Evolutionary conservation across 1,284 basidiomycete species (phyloP).

Genomic region (Porodaedalea pini): DNA sequence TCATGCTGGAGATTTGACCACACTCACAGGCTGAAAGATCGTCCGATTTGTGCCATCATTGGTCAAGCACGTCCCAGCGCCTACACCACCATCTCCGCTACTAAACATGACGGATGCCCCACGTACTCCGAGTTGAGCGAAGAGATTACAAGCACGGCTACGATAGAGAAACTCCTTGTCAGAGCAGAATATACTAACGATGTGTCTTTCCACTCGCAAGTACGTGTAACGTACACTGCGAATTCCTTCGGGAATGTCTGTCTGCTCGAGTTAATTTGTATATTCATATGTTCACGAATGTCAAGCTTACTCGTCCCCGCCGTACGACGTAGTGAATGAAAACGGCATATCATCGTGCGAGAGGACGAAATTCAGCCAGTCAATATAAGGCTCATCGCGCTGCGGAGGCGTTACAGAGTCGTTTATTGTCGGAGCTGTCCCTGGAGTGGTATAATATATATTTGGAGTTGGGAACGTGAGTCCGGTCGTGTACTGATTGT

Average conservation of each 20-base stretch:
- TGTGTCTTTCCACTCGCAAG: neutral
- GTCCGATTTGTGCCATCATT: conserved; percentile 38
- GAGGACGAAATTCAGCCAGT: conserved; percentile 23
- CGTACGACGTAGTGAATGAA: conserved; percentile 27
- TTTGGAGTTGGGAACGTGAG: conserved; percentile 30
- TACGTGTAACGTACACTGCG: conserved; percentile 31
- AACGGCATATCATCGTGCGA: conserved; percentile 22
- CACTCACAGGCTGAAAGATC: conserved; percentile 35
- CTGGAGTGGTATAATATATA: conserved; percentile 29
- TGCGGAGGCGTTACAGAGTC: conserved; percentile 31
- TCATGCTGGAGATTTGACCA: neutral
- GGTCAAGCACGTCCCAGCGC: conserved; percentile 35
- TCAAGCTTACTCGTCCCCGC: conserved; percentile 27
- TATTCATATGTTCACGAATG: conserved; percentile 14
- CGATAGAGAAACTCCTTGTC: conserved; percentile 16
- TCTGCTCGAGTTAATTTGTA: neutral
- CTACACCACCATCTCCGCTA: conserved; percentile 40
- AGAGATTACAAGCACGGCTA: conserved; percentile 40
- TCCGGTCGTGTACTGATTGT: conserved; percentile 30
- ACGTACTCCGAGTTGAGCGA: conserved; percentile 43
- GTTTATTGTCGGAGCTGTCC: conserved; percentile 29
- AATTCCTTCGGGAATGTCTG: conserved; percentile 23
- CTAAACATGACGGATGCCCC: conserved; percentile 44
- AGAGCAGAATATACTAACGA: neutral
- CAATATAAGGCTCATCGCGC: conserved; percentile 36